Evolutionary conservation across 306 rosid genomes (phyloP), one percentile per base, ranked within the genome.

Genomic region (Inga leiocalycina): DNA sequence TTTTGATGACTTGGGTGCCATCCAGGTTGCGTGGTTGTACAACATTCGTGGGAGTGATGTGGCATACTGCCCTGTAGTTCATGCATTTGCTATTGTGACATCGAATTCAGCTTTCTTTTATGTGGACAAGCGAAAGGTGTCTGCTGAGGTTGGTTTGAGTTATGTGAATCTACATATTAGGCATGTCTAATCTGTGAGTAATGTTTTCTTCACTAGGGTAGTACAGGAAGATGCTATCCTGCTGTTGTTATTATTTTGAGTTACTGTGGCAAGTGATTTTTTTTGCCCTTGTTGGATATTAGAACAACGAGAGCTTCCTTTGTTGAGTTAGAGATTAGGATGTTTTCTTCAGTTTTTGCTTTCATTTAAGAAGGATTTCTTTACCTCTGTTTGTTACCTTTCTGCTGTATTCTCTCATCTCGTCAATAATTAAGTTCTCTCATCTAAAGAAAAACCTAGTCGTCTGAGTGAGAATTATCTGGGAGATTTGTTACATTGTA

Each of bases 21-120:
- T 87, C 78, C 93, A 97, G 99, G 99, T 97, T 84, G 97, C 97
- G 62, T 97, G 99, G 99, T 71, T 90, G 88, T 97, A 97, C 85
- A 94, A 97, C 77, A 83, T 97, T 65, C 99, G 99, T 52, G 98
- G 99, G 85, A 92, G 85, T 77, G 99, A 97, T 86, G 97, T 97
- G 80, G 88, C 97, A 57, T 97, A 97, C 87, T 86, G 87, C 80
- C 99, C 99, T 5, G 98, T 97, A 80, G 95, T 90, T 86, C 97
- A 97, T 83, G 95, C 99, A 81, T 97, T 87, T 86, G 95, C 97
- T 71, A 86, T 92, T 61, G 91, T 97, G 75, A 92, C 97, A 77
- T 61, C 85, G 73, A 90, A 84, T 64, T 85, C 90, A 61, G 92
- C 97, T 54, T 92, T 97, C 91, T 67, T 97, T 71, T 97, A 97